Percentiles rank a stretch among this genome's conserved stretches.
Conservation (phyloP, 179 eudicot genomes). For the Heliamphora pulchella region DNA sequence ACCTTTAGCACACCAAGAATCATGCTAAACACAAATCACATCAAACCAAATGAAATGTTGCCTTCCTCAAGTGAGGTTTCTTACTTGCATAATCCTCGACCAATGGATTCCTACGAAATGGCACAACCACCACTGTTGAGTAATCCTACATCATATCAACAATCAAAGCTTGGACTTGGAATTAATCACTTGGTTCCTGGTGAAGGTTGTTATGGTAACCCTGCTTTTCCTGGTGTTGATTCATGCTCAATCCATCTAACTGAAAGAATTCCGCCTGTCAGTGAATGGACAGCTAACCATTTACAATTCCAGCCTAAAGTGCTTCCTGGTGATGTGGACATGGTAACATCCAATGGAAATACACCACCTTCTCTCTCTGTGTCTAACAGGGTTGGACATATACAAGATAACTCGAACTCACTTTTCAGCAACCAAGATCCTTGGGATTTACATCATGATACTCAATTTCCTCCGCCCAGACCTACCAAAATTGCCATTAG, state of each 20-base stretch:
- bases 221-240: slow-evolving; percentile 31
- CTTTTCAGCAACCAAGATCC: slow-evolving; percentile 79
- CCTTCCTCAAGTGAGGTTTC: slow-evolving; percentile 27
- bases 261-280: slow-evolving; percentile 28
- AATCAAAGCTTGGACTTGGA: slow-evolving; percentile 22
- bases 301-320: slow-evolving; percentile 27
- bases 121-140: slow-evolving; percentile 27
- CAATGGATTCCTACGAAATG: slow-evolving; percentile 28
- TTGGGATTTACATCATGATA: slow-evolving; percentile 60
- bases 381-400: slow-evolving; percentile 35
- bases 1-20: slow-evolving; percentile 19
- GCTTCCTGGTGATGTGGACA: slow-evolving; percentile 27
- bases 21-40: slow-evolving; percentile 26
- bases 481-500: slow-evolving; percentile 48
- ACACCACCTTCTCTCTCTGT: slow-evolving; percentile 26
- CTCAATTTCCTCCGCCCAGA: slow-evolving; percentile 74
- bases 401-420: slow-evolving; percentile 48
- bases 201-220: slow-evolving; percentile 22
- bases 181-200: slow-evolving; percentile 19
- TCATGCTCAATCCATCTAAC: slow-evolving; percentile 14
- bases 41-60: slow-evolving; percentile 23
- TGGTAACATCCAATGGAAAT: slow-evolving; percentile 20
- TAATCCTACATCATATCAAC: slow-evolving; percentile 22
- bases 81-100: slow-evolving; percentile 23
- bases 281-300: slow-evolving; percentile 38